These are phyloP conservation scores for Blastomyces emzantsi DNA, from an alignment of 2,329 filamentous ascomycete species.

Conservation along the genomic window DNA sequence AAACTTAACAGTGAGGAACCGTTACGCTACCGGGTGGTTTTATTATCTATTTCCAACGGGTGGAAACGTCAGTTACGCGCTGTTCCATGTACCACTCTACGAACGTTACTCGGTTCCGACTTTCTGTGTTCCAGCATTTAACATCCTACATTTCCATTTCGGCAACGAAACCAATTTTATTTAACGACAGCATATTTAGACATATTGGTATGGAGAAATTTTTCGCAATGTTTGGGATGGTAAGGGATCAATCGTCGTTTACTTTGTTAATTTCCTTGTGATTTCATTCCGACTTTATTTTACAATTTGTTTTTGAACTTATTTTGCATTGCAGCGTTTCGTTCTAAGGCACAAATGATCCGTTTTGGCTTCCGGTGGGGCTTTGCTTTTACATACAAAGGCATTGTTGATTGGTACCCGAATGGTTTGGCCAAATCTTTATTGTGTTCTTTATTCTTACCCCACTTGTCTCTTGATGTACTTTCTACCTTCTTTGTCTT, in stretches of 20 bases:
- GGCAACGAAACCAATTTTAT: constrained; percentile 4
- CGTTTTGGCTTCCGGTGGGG: background rate
- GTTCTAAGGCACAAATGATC: background rate
- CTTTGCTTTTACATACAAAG: background rate
- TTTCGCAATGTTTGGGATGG: background rate
- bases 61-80: background rate
- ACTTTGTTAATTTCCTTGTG: background rate
- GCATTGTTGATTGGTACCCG: background rate
- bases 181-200: background rate
- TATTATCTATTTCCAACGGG: background rate
- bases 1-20: background rate
- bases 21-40: background rate
- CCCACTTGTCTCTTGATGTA: background rate
- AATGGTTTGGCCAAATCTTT: background rate
- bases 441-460: background rate
- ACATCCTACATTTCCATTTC: constrained; percentile 1
- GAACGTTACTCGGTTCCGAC: background rate
- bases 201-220: background rate
- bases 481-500: background rate
- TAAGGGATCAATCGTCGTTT: background rate
- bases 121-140: background rate
- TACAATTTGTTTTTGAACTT: background rate
- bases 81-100: constrained; percentile 4
- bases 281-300: background rate
- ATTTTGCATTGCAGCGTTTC: background rate